Base-by-base conservation (phyloP, 768 basidiomycete species). In the Amanita rubescens region DNA sequence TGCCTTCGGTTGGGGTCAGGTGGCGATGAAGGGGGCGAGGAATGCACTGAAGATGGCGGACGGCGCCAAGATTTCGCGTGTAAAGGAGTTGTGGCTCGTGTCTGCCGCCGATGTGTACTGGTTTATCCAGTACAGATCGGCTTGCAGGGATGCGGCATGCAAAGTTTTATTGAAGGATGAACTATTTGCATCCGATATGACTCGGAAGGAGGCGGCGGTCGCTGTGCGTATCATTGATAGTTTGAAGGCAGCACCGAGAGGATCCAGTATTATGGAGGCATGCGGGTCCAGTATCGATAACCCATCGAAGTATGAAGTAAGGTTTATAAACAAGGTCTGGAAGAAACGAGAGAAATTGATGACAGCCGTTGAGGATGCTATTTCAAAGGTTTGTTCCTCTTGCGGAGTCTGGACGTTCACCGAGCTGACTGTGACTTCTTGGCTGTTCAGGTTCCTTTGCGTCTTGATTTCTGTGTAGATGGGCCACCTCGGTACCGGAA, bases 141-240 rank as follows among this genome's bases (percentile, higher is more conserved):
- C 22, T 30, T 51, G 49, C 24, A 20, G 12, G 11, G n/a, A 51
- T n/a, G 49, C 49, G 3, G 49, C 49, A 32, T 48, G 46, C 46
- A n/a, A n/a, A n/a, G n/a, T n/a, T 27, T 3, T 17, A 30, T 25
- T 15, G 14, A 24, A n/a, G n/a, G n/a, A n/a, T n/a, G n/a, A n/a
- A n/a, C n/a, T n/a, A n/a, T n/a, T n/a, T n/a, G n/a, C n/a, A n/a
- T n/a, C n/a, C n/a, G n/a, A n/a, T n/a, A n/a, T n/a, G n/a, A n/a
- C n/a, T n/a, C n/a, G n/a, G n/a, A n/a, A n/a, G n/a, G n/a, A n/a
- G n/a, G n/a, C n/a, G n/a, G n/a, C n/a, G n/a, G n/a, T n/a, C n/a
- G n/a, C n/a, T n/a, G n/a, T n/a, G n/a, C n/a, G n/a, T n/a, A n/a
- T n/a, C n/a, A n/a, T n/a, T n/a, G n/a, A n/a, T n/a, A n/a, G n/a